Percentiles rank a stretch among this genome's conserved stretches.
Evolutionary conservation across 495 filamentous ascomycete genomes (phyloP).

Genomic region (Jackrogersella multiformis): DNA sequence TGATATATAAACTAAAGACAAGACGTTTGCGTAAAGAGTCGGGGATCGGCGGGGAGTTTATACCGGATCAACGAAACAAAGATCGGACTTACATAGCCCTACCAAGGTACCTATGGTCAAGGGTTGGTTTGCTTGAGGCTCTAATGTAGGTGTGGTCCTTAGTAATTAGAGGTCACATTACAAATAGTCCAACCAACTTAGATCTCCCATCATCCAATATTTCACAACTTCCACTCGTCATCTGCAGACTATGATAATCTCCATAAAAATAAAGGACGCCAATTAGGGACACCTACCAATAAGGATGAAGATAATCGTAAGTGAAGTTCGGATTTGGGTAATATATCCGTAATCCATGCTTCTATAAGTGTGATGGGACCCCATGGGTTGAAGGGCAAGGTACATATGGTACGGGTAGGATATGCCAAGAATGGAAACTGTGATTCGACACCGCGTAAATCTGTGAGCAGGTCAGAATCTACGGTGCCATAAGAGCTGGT

Average conservation of each 20-base stretch:
- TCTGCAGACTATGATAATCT: constrained; percentile 22
- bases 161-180: constrained; percentile 28
- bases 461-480: neutral
- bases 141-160: constrained; percentile 13
- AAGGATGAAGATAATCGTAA: constrained; percentile 31
- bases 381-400: neutral
- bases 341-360: constrained; percentile 24
- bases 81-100: constrained; percentile 16
- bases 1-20: constrained; percentile 2
- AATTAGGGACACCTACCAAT: constrained; percentile 18
- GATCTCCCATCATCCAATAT: neutral
- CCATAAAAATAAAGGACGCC: constrained; percentile 32
- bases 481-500: constrained; percentile 16
- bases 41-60: constrained; percentile 30
- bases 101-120: neutral
- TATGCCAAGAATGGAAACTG: constrained; percentile 12
- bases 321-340: constrained; percentile 31
- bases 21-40: constrained; percentile 11
- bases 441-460: constrained; percentile 13
- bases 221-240: constrained; percentile 10
- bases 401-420: constrained; percentile 6
- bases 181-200: constrained; percentile 17
- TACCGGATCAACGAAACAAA: constrained; percentile 12
- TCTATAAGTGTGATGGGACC: constrained; percentile 21
- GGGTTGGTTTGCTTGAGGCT: constrained; percentile 30